These are phyloP conservation scores for Castanea sativa DNA, from an alignment of 306 rosid species.

Conservation along the genomic window DNA sequence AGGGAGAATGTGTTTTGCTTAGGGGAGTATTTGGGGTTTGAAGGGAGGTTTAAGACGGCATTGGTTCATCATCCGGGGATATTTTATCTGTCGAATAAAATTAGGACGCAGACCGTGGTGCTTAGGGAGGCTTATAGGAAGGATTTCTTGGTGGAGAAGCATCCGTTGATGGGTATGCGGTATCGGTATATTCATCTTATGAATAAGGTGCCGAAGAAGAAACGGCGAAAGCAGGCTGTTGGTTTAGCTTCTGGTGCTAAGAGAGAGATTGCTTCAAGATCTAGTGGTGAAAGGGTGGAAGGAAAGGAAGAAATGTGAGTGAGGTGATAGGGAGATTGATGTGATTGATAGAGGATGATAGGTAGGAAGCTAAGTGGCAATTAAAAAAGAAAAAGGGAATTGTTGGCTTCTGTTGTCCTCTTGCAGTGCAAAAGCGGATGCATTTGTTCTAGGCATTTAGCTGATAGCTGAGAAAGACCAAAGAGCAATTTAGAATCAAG, in stretches of 20 bases:
- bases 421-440: not conserved
- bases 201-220: conserved; percentile 36
- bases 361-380: not conserved
- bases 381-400: not conserved
- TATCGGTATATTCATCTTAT: conserved; percentile 65
- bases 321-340: not conserved
- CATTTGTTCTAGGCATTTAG: not conserved
- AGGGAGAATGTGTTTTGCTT: conserved; percentile 44
- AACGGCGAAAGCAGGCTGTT: conserved; percentile 19
- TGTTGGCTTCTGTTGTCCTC: not conserved
- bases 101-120: conserved; percentile 74
- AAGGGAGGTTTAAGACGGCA: conserved; percentile 63
- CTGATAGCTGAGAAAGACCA: not conserved
- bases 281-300: not conserved
- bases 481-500: not conserved
- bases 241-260: conserved; percentile 4
- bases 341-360: not conserved
- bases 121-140: conserved; percentile 78
- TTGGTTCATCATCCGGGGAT: conserved; percentile 82
- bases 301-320: not conserved
- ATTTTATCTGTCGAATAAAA: conserved; percentile 74
- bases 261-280: not conserved
- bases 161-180: conserved; percentile 70
- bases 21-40: conserved; percentile 76
- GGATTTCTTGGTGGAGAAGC: conserved; percentile 61